Conservation (phyloP, 176 grass and related monocot genomes). For the Triticum timopheevii region DNA sequence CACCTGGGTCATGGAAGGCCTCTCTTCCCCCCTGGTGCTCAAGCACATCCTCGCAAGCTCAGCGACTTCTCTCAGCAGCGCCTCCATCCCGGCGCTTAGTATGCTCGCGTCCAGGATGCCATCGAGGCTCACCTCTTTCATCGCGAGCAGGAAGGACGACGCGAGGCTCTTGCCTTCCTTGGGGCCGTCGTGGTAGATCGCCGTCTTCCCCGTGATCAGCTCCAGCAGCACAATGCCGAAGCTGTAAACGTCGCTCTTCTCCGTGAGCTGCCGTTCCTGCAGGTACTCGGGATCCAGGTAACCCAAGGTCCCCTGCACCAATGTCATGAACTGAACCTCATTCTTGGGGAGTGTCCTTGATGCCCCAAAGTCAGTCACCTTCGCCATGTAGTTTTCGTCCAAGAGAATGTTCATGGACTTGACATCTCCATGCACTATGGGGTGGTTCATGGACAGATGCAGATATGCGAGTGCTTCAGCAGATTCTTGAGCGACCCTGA, state of each 20-base stretch:
- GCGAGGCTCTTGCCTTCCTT: slow-evolving; percentile 3
- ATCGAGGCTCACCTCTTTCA: background rate
- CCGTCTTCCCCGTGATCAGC: background rate
- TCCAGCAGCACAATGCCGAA: background rate
- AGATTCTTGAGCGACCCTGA: background rate
- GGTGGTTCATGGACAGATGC: background rate
- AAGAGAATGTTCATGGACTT: slow-evolving; percentile 15
- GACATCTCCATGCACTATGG: slow-evolving; percentile 5
- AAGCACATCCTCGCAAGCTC: background rate
- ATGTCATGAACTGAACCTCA: slow-evolving; percentile 17
- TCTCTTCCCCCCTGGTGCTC: background rate
- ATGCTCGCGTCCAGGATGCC: background rate
- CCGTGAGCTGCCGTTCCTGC: background rate
- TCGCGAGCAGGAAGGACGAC: background rate
- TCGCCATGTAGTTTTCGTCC: background rate
- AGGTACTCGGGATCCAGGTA: slow-evolving; percentile 12
- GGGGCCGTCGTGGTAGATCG: background rate
- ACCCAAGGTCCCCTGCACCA: slow-evolving; percentile 1
- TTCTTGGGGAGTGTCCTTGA: background rate
- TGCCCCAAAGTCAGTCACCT: background rate
- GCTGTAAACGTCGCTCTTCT: background rate
- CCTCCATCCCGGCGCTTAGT: background rate
- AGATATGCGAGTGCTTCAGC: slow-evolving; percentile 3
- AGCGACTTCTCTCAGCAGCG: background rate
- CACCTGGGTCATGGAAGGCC: background rate